Conservation (phyloP, 805 yeast species). For the Saccharomycopsis fodiens region DNA sequence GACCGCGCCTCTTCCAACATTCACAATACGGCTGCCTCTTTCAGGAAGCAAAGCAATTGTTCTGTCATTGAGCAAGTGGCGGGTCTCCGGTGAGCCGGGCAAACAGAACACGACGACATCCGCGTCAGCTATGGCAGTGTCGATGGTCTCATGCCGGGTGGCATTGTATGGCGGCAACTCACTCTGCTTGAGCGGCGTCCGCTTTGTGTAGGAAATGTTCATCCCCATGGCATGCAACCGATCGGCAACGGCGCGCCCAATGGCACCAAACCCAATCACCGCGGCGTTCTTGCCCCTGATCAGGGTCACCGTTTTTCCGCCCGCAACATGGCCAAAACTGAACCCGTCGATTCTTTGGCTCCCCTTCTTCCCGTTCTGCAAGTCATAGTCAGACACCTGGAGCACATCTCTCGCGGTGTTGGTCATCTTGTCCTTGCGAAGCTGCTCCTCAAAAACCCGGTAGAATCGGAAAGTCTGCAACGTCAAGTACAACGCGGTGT, state of each 20-base stretch:
- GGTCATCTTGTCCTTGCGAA: constrained; percentile 33
- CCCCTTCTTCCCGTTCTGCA: constrained; percentile 27
- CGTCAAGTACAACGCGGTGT: constrained; percentile 49
- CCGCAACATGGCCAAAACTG: constrained; percentile 35
- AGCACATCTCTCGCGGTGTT: constrained; percentile 32
- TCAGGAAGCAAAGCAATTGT: constrained; percentile 31
- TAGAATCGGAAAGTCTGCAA: constrained; percentile 48
- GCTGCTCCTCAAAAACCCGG: constrained; percentile 29
- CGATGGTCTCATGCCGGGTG: constrained; percentile 31
- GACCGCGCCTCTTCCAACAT: constrained; percentile 53
- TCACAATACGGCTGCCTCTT: constrained; percentile 41
- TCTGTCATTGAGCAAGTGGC: constrained; percentile 37
- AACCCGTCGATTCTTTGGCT: constrained; percentile 28
- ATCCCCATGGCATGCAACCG: constrained; percentile 48
- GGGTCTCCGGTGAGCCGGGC: constrained; percentile 49
- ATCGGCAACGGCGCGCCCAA: constrained; percentile 47
- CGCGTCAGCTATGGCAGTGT: constrained; percentile 31
- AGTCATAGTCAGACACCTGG: constrained; percentile 28
- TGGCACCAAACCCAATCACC: constrained; percentile 54
- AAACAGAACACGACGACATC: constrained; percentile 49
- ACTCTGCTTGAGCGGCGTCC: constrained; percentile 31
- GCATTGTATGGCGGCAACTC: constrained; percentile 30
- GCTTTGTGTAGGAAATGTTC: constrained; percentile 49
- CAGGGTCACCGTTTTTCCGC: constrained; percentile 32
- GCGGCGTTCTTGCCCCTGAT: constrained; percentile 48